Evolutionary conservation across 805 yeast genomes (phyloP).

Genomic region (Metschnikowia vanudenii): DNA sequence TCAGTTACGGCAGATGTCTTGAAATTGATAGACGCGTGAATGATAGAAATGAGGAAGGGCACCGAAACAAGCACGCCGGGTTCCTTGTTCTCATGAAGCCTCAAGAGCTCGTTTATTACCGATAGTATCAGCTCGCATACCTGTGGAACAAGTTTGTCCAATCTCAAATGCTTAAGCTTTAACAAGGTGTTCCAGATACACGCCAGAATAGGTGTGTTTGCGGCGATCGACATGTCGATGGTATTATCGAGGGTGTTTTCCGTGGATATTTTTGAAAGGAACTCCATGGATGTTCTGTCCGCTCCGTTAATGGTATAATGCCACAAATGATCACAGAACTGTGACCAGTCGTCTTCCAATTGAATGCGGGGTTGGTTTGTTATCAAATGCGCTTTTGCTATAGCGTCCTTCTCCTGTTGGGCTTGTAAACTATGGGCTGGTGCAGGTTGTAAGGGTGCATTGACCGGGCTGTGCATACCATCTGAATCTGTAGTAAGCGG

Average conservation of each 20-base stretch:
- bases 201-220: slow-evolving; percentile 41
- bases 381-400: neutral
- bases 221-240: slow-evolving; percentile 3
- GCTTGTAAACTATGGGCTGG: neutral
- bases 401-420: neutral
- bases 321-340: slow-evolving; percentile 37
- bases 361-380: slow-evolving; percentile 1
- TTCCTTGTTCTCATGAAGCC: slow-evolving; percentile 15
- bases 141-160: slow-evolving; percentile 50
- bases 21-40: slow-evolving; percentile 55
- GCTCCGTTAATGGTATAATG: slow-evolving; percentile 38
- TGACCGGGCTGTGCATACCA: neutral
- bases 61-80: slow-evolving; percentile 35
- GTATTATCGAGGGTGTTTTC: slow-evolving; percentile 19
- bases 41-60: slow-evolving; percentile 60
- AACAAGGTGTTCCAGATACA: slow-evolving; percentile 44
- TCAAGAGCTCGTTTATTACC: slow-evolving; percentile 30
- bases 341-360: slow-evolving; percentile 32
- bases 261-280: slow-evolving; percentile 33
- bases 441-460: neutral
- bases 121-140: slow-evolving; percentile 29
- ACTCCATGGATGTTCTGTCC: slow-evolving; percentile 29
- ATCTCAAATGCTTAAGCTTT: slow-evolving; percentile 42
- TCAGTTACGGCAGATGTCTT: slow-evolving; percentile 59
- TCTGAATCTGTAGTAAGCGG: neutral